Evolutionary conservation across 2,329 filamentous ascomycete species (phyloP).

Genomic region (Sporothrix brunneoviolacea): DNA sequence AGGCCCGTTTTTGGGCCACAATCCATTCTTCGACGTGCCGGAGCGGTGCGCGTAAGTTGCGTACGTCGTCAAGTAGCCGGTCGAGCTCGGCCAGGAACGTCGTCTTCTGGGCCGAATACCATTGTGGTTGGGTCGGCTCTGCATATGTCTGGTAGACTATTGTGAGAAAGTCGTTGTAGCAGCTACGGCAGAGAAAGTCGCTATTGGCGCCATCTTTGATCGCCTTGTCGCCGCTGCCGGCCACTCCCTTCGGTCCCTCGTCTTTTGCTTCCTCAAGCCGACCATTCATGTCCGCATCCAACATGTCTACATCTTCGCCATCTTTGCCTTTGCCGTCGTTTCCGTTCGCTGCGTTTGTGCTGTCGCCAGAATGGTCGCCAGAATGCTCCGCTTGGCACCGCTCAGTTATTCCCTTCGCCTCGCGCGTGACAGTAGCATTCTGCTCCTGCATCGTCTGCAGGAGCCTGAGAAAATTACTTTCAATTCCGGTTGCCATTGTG

Average conservation of each 20-base stretch:
- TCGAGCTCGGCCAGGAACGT: conserved; percentile 46
- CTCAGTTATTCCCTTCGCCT: conserved; percentile 4
- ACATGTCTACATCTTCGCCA: conserved; percentile 21
- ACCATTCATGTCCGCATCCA: conserved; percentile 28
- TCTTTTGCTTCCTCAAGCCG: neutral
- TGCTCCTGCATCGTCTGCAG: conserved; percentile 15
- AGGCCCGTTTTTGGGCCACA: conserved; percentile 44
- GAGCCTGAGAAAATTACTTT: conserved; percentile 10
- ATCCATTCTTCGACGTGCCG: conserved; percentile 43
- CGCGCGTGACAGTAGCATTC: conserved; percentile 4
- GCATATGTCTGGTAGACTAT: conserved; percentile 37
- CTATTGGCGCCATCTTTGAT: conserved; percentile 13
- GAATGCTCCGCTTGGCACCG: conserved; percentile 9
- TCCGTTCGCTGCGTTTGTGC: too few species aligned
- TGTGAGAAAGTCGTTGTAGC: conserved; percentile 42
- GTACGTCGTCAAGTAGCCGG: conserved; percentile 41
- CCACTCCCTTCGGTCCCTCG: too few species aligned
- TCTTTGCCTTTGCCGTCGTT: neutral
- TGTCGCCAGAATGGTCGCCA: neutral
- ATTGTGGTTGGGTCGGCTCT: conserved; percentile 34
- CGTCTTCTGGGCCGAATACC: conserved; percentile 42
- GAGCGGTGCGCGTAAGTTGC: conserved; percentile 36
- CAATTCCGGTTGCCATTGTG: conserved; percentile 8
- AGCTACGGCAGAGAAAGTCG: conserved; percentile 37
- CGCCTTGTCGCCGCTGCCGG: conserved; percentile 23